phyloP scores from a whole-genome alignment of 2,329 filamentous ascomycete genomes.

The Scytalidium lignicola region DNA sequence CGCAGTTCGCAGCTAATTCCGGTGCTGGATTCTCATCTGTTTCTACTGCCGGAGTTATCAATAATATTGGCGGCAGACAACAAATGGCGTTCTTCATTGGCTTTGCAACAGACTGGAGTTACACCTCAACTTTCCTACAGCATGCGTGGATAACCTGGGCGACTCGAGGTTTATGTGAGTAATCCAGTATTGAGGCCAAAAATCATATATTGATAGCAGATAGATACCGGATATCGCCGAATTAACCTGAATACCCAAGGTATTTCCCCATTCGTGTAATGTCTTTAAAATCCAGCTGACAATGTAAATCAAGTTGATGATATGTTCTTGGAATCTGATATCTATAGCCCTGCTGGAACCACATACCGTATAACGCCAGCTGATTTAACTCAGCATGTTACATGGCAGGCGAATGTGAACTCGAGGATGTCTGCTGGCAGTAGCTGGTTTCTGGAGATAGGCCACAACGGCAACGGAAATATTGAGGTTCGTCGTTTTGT shows the following conservation, averaged over 20 bases:
- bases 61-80: constrained; percentile 49
- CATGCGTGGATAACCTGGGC: constrained; percentile 60
- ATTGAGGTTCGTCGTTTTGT: constrained; percentile 29
- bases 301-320: constrained; percentile 54
- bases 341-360: constrained; percentile 42
- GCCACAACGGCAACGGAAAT: constrained; percentile 51
- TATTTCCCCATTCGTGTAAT: no score
- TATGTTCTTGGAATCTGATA: constrained; percentile 49
- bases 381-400: constrained; percentile 42
- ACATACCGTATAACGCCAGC: constrained; percentile 43
- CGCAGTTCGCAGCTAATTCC: constrained; percentile 43
- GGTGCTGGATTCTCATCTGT: constrained; percentile 25
- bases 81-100: constrained; percentile 58
- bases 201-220: neutral
- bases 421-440: constrained; percentile 46
- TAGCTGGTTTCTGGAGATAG: constrained; percentile 46
- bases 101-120: constrained; percentile 39
- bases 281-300: no score
- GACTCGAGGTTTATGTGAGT: constrained; percentile 46
- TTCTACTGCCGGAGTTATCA: constrained; percentile 54
- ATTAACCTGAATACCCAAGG: constrained; percentile 20
- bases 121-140: constrained; percentile 52
- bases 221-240: constrained; percentile 22
- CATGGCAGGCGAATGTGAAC: constrained; percentile 38
- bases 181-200: neutral